phyloP scores from a whole-genome alignment of 2,329 filamentous ascomycete genomes.

The Ascochyta fabae region DNA sequence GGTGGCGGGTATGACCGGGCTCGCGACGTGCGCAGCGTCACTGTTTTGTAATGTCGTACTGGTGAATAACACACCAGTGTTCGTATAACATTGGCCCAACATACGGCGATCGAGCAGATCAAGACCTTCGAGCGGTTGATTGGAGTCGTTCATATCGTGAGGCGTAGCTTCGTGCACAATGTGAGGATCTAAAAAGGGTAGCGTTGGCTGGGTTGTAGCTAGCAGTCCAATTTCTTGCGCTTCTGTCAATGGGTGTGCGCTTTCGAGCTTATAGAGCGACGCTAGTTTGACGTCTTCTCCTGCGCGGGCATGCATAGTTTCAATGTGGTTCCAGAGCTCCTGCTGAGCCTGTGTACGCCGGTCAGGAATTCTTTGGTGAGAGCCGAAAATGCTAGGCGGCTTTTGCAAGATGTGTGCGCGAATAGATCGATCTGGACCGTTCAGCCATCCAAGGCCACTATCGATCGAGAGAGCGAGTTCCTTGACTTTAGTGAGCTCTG shows the following conservation, averaged over 20 bases:
- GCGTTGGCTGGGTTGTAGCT: constrained; percentile 27
- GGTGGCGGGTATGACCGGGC: constrained; percentile 58
- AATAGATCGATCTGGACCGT: constrained; percentile 64
- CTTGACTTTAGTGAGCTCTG: constrained; percentile 60
- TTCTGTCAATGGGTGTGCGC: constrained; percentile 22
- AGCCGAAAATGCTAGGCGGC: constrained; percentile 56
- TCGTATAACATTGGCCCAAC: constrained; percentile 16
- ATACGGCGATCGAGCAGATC: constrained; percentile 30
- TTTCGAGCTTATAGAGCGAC: constrained; percentile 38
- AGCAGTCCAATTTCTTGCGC: constrained; percentile 19
- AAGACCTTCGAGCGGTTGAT: constrained; percentile 31
- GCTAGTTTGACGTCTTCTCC: constrained; percentile 36
- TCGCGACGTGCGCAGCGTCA: constrained; percentile 32
- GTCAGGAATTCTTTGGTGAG: constrained; percentile 47
- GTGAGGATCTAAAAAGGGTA: constrained; percentile 41
- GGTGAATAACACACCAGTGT: constrained; percentile 45
- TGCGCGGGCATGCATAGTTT: constrained; percentile 26
- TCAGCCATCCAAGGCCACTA: constrained; percentile 71
- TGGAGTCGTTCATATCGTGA: constrained; percentile 24
- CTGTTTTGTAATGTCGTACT: constrained; percentile 30
- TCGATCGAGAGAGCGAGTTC: constrained; percentile 73
- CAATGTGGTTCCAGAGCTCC: constrained; percentile 46
- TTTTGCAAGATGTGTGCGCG: constrained; percentile 56
- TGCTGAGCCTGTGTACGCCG: constrained; percentile 44
- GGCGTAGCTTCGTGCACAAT: constrained; percentile 37